These are phyloP conservation scores for Scenedesmus sp. DNA, from an alignment of 163 green algal species.

Conservation along the genomic window DNA sequence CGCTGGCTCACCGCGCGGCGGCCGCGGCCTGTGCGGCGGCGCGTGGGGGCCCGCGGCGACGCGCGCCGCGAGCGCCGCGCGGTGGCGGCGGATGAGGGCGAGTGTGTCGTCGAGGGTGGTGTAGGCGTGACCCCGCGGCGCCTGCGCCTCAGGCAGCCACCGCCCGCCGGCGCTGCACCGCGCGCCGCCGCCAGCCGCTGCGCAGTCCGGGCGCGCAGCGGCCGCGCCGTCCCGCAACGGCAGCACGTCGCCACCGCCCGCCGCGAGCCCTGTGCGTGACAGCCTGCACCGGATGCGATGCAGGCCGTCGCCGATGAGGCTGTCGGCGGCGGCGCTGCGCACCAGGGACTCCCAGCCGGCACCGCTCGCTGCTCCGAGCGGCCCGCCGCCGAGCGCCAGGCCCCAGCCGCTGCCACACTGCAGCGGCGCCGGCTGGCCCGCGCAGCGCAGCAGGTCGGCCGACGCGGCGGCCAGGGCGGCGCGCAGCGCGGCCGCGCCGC, in stretches of 20 bases:
- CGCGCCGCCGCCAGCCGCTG: neutral
- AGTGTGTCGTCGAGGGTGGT: conserved; percentile 33
- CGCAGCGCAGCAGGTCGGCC: neutral
- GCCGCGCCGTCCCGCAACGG: neutral
- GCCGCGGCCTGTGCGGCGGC: no score
- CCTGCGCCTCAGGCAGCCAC: neutral
- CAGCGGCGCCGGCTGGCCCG: neutral
- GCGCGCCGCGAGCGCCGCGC: no score
- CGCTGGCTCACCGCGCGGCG: no score
- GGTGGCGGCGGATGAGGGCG: neutral
- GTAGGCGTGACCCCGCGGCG: neutral
- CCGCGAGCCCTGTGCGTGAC: neutral
- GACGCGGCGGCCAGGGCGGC: neutral
- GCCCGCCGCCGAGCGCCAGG: neutral
- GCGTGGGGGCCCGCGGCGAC: no score
- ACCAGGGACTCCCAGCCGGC: conserved; percentile 7
- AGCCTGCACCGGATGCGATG: conserved; percentile 9
- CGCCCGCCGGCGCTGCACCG: neutral
- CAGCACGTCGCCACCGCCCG: neutral
- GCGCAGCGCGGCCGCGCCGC: neutral
- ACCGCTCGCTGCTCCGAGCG: neutral
- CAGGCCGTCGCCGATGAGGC: conserved; percentile 17
- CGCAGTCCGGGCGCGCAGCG: neutral
- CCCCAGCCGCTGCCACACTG: conserved; percentile 6
- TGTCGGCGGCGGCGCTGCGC: neutral